A percentile compares a stretch with the other conserved stretches of the same genome.
These are phyloP conservation scores for Sporothrix brasiliensis DNA, from an alignment of 2,329 filamentous ascomycete species.

Conservation along the genomic window DNA sequence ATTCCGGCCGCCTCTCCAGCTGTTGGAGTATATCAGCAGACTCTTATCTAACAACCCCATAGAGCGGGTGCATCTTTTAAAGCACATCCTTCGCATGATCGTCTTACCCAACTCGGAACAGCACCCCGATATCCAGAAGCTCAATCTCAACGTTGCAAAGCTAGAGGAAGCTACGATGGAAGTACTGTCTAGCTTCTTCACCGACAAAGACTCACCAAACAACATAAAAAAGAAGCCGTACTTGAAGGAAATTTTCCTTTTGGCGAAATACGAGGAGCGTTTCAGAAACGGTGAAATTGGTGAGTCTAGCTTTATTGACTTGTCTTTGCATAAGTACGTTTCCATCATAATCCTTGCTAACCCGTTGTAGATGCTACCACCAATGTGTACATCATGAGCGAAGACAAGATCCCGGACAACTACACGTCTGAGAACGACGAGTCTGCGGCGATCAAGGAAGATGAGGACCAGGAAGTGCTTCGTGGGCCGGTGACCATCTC, in stretches of 20 bases:
- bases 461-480: conserved; percentile 46
- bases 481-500: conserved; percentile 45
- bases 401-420: conserved; percentile 55
- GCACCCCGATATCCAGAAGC: conserved; percentile 56
- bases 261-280: conserved; percentile 60
- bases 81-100: conserved; percentile 63
- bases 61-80: conserved; percentile 63
- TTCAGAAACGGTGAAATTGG: conserved; percentile 61
- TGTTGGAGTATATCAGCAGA: no score
- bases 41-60: conserved; percentile 30
- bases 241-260: conserved; percentile 63
- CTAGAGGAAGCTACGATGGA: conserved; percentile 63
- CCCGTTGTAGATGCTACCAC: conserved; percentile 49
- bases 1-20: neutral
- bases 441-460: conserved; percentile 44
- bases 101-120: conserved; percentile 55
- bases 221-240: conserved; percentile 60
- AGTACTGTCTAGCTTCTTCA: conserved; percentile 60
- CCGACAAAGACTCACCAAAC: conserved; percentile 56
- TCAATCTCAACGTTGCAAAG: conserved; percentile 57
- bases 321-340: neutral
- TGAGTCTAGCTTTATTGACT: conserved; percentile 39
- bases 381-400: conserved; percentile 55
- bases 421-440: conserved; percentile 55
- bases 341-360: neutral